Percentiles rank a stretch among this genome's conserved stretches.
phyloP scores from a whole-genome alignment of 306 rosid species.

The Albizia julibrissin region DNA sequence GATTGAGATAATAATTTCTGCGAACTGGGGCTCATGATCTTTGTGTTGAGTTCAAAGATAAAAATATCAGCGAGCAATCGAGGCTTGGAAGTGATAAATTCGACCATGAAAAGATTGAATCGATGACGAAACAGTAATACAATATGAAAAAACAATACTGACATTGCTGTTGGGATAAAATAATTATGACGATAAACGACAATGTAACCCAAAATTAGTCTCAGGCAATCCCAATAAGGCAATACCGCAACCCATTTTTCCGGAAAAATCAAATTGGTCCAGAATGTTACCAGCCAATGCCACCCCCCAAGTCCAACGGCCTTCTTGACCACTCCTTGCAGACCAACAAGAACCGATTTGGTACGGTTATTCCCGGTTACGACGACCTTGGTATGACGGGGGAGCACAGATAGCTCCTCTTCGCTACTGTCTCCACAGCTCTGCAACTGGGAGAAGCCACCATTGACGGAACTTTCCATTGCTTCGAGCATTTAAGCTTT shows the following conservation, averaged over 20 bases:
- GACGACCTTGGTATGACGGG: constrained; percentile 77
- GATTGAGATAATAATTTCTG: neutral
- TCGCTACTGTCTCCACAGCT: constrained; percentile 73
- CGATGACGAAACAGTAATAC: neutral
- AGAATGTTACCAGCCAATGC: constrained; percentile 79
- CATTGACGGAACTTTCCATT: constrained; percentile 65
- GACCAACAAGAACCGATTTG: constrained; percentile 78
- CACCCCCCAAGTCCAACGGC: constrained; percentile 83
- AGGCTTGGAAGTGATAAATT: neutral
- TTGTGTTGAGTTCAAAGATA: neutral
- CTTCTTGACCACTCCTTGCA: constrained; percentile 74
- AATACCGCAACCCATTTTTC: constrained; percentile 20
- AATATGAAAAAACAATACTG: neutral
- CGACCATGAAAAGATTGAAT: neutral
- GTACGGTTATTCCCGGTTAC: constrained; percentile 78
- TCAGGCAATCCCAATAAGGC: neutral
- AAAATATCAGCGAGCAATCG: neutral
- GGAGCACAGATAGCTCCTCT: constrained; percentile 76
- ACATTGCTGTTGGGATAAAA: constrained; percentile 36
- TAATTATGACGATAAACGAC: constrained; percentile 26
- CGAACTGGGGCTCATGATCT: neutral
- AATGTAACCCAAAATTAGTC: constrained; percentile 19
- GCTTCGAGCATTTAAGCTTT: constrained; percentile 65
- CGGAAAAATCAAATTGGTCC: constrained; percentile 2
- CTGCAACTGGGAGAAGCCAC: constrained; percentile 69